Base-by-base conservation (phyloP, 1,139 yeast species). In the Taphrina populina region DNA sequence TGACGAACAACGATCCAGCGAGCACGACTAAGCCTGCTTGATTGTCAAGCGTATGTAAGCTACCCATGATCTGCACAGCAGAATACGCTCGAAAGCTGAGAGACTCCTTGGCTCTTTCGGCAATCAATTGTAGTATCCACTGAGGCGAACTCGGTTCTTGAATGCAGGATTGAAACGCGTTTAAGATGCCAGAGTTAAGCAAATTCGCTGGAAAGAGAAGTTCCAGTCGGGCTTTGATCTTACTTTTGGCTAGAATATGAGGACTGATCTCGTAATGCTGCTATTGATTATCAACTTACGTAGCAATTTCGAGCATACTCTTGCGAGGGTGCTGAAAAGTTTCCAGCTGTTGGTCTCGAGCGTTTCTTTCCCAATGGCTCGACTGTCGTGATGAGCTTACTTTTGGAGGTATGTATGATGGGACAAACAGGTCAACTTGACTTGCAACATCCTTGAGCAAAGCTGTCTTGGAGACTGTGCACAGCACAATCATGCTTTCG, bases 231-330 rank as follows among this genome's bases (percentile, higher is more conserved):
- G 17, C 4, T 13, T 32, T 23, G 11, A 27, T 27, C 17, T 40
- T 34, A 5, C 27, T 27, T 26, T 24, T 24, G 11, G 45, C 45
- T 40, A 34, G 7, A n/a, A 7, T 15, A 24, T 40, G 17, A 40
- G 45, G 29, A 17, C 34, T 13, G 10, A 10, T n/a, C n/a, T n/a
- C n/a, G n/a, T 11, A 40, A 15, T 17, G 34, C n/a, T 13, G 4
- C 19, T 11, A 15, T n/a, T n/a, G 33, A 4, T 4, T 5, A 7
- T 8, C 8, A 7, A 43, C 47, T 17, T 17, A 43, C 47, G 47
- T 29, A 43, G 15, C 3, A 43, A 37, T 37, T 43, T 43, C 19
- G 36, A 30, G 37, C 47, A 43, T 7, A 43, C 20, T 13, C 47
- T 29, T 17, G 27, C 26, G 4, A 43, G 27, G n/a, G 11, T 20